Evolutionary conservation across 176 grass and related monocot species (phyloP).

Genomic region (Ampelocalamus luodianensis): DNA sequence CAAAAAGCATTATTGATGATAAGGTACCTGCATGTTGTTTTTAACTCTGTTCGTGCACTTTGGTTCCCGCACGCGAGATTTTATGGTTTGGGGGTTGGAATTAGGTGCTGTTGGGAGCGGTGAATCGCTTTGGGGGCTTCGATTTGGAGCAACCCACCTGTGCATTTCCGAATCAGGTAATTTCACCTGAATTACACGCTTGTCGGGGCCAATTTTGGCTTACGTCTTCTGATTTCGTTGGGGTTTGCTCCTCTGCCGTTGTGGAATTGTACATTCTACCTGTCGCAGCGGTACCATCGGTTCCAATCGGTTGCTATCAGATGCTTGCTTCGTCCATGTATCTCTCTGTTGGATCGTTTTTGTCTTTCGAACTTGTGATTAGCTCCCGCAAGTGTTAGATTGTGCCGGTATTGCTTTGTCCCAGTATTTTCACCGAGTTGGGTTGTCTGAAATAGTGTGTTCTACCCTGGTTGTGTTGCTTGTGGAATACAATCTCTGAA

Average conservation of each 20-base stretch:
- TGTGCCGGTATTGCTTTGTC: background rate
- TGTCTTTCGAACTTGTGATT: constrained; percentile 23
- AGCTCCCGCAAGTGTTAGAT: background rate
- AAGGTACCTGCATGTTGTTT: no score
- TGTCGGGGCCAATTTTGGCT: background rate
- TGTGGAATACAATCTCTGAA: constrained; percentile 24
- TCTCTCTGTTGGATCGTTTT: background rate
- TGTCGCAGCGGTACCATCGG: background rate
- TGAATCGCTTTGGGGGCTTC: background rate
- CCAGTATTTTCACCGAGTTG: background rate
- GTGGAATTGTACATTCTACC: background rate
- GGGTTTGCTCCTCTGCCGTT: background rate
- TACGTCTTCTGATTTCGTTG: background rate
- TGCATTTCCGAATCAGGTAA: no score
- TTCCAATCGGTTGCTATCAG: background rate
- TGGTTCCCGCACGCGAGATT: background rate
- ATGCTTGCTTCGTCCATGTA: background rate
- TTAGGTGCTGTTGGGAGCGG: background rate
- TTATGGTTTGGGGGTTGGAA: constrained; percentile 2
- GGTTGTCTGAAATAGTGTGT: background rate
- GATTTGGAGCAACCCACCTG: background rate
- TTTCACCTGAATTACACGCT: background rate
- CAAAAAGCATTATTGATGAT: no score
- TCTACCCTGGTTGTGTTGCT: background rate
- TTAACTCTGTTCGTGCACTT: background rate